Evolutionary conservation across 805 yeast species (phyloP).

Genomic region (Myxozyma neotropica): DNA sequence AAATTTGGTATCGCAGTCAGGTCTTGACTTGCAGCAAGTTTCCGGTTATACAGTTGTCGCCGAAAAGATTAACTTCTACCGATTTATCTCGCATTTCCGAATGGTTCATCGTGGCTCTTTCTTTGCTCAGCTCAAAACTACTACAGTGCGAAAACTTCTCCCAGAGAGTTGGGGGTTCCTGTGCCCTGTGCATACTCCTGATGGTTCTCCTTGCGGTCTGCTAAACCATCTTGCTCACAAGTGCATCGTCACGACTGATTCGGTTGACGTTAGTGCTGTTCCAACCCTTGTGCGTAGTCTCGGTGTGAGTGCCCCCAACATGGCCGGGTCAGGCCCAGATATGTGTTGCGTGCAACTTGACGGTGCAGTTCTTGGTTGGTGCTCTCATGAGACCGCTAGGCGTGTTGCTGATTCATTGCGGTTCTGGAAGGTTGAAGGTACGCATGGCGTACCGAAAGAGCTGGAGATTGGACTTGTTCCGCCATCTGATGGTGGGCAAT

Average conservation of each 20-base stretch:
- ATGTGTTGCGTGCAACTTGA: conserved; percentile 90
- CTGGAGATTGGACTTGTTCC: conserved; percentile 96
- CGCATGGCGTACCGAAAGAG: conserved; percentile 75
- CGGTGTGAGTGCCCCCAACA: conserved; percentile 80
- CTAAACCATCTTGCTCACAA: conserved; percentile 95
- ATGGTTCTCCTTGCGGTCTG: conserved; percentile 99
- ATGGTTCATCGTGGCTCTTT: conserved; percentile 99
- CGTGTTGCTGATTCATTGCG: conserved; percentile 87
- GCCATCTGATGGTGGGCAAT: conserved; percentile 93
- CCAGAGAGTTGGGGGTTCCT: conserved; percentile 99
- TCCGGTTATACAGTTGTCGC: conserved; percentile 98
- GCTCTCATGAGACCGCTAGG: conserved; percentile 83
- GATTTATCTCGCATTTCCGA: conserved; percentile 97
- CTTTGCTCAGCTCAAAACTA: conserved; percentile 96
- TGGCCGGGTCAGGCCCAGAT: conserved; percentile 83
- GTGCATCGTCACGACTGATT: conserved; percentile 80
- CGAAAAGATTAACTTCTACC: conserved; percentile 94
- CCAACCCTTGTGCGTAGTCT: conserved; percentile 65
- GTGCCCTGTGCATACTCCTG: conserved; percentile 99
- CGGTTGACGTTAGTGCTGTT: conserved; percentile 71
- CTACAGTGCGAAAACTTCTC: conserved; percentile 91
- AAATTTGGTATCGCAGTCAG: conserved; percentile 94
- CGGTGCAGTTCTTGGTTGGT: conserved; percentile 92
- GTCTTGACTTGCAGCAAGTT: conserved; percentile 96
- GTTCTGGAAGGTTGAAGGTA: conserved; percentile 87